Evolutionary conservation across 495 filamentous ascomycete genomes (phyloP), one percentile per base, ranked within the genome.

Genomic region (Xylaria cubensis): DNA sequence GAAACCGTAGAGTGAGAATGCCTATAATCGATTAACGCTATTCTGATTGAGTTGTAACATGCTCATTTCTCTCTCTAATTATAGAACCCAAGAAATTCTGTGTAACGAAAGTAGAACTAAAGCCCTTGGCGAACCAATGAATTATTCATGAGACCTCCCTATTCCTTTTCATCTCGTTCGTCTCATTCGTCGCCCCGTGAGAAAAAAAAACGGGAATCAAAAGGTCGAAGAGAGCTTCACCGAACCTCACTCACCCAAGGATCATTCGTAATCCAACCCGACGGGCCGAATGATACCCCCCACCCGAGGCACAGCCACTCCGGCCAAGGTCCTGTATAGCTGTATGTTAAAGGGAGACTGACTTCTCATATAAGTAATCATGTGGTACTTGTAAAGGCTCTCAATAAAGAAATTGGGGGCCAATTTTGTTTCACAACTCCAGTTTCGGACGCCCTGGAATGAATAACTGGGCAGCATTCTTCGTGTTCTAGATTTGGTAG

Each of bases 241-340:
- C 65, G 65, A 67, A 67, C 26, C 24, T 67, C 64, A 39, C 10
- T 36, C 32, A 39, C 15, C 15, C 19, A 21, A 67, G 17, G 15
- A 41, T 29, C 7, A 41, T 24, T n/a, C 29, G 39, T n/a, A 34
- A 17, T n/a, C 6, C 6, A 29, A 6, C 12, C 63, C 48, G 64
- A 67, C 44, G 65, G 65, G 34, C 65, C 65, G 48, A 56, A 55
- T 56, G 2, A 42, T n/a, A 29, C 29, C 36, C n/a, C 32, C 46
- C 10, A 21, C 34, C 48, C 29, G 2, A 21, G 15, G 50, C 65
- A 56, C 48, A 55, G 65, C 63, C 63, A 65, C 26, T 34, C 15
- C 42, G 17, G 24, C 15, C 15, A 39, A 46, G 34, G 63, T 34
- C 42, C 41, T 65, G 15, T 42, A 2, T 9, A 55, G 29, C 29